Conservation (phyloP, 371 early-diverging fungal genomes). For the Cokeromyces recurvatus region DNA sequence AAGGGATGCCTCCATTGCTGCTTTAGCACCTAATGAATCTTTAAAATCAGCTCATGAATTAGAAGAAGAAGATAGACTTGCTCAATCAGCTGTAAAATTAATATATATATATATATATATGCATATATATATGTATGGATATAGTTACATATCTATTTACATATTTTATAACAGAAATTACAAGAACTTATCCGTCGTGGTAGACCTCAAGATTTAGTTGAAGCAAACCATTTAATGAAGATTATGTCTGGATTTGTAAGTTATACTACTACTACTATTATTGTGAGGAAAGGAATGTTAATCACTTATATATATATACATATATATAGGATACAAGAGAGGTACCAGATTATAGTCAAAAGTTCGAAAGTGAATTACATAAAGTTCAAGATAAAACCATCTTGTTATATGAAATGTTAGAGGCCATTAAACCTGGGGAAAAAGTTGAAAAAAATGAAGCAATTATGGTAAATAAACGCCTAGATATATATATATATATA, state of each 20-base stretch:
- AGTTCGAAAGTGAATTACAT: conserved; percentile 80
- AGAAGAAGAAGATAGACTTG: conserved; percentile 90
- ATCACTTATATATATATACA: no score
- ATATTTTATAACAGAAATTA: conserved; percentile 62
- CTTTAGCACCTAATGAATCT: conserved; percentile 57
- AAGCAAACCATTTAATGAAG: conserved; percentile 96
- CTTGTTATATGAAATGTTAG: conserved; percentile 76
- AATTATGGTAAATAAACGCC: conserved; percentile 31
- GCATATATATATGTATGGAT: no score
- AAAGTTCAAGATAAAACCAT: conserved; percentile 74
- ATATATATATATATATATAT: background rate
- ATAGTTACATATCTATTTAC: background rate
- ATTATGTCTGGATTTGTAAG: conserved; percentile 93
- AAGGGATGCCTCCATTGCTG: conserved; percentile 53
- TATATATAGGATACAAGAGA: conserved; percentile 64
- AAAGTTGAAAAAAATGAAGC: conserved; percentile 57
- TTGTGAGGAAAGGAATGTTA: no score
- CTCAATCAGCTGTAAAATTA: conserved; percentile 74
- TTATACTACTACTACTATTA: background rate
- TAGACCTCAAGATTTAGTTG: conserved; percentile 90
- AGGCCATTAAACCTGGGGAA: conserved; percentile 60
- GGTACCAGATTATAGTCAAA: conserved; percentile 80
- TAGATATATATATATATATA: no score
- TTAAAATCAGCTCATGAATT: conserved; percentile 90
- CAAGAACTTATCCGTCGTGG: conserved; percentile 96